Evolutionary conservation across 1,139 yeast species (phyloP), one percentile per base, ranked within the genome.

Genomic region (Spathaspora sp.): DNA sequence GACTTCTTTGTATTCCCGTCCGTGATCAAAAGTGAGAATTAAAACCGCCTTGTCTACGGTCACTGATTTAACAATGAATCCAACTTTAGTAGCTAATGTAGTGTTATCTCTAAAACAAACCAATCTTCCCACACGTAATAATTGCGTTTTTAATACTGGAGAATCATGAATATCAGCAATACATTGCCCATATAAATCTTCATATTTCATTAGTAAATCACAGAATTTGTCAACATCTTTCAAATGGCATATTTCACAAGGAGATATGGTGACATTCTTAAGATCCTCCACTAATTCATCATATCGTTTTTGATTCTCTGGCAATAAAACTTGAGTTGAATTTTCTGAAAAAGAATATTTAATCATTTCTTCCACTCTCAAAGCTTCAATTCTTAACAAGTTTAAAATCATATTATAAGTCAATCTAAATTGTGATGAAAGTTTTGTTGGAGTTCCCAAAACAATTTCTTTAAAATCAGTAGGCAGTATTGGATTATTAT

Each of bases 371-470:
- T 93, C 99, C 13, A 95, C 98, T 58, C 86, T 80, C 50, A 93
- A 71, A 0, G 99, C 98, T 61, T 93, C 99, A 48, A 93, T 90
- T 61, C 99, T 80, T 54, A 95, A 72, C 54, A 93, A 72, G 58
- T 93, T 93, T 63, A 93, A 75, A 56, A 93, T 93, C 99, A 95
- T 95, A 58, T 88, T 91, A 65, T 93, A 93, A 0, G 99, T 93
- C 61, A 93, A 74, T 61, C 99, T 78, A 72, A 93, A 93, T 61
- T 93, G 98, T 6, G 97, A 88, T 53, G 84, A 84, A 46, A 93
- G 76, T 59, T 89, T 90, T 0, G 97, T 91, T 4, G 98, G 95
- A 0, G 82, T 80, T 9, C 97, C 99, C 47, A 93, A 68, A 2
- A 89, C 82, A 43, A 91, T 90, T 43, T 85, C 89, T 59, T 88